A percentile compares a stretch with the other conserved stretches of the same genome.
Evolutionary conservation across 192 early-diverging fungal genomes (phyloP).

Genomic region (Coemansia sp.): DNA sequence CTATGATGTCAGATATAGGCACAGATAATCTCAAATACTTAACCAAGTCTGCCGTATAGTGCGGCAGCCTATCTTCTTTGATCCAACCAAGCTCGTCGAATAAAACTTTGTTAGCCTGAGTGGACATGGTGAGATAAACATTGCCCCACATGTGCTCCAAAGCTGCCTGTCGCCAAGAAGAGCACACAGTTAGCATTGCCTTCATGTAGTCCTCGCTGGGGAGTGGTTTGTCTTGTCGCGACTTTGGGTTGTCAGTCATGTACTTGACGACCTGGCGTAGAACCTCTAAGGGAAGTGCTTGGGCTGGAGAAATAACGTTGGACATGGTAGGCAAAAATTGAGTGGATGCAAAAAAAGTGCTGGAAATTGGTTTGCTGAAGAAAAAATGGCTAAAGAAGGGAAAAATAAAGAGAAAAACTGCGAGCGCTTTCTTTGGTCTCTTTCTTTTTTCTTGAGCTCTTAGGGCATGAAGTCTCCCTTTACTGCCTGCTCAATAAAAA

Average conservation of each 20-base stretch:
- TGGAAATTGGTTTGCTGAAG: not conserved
- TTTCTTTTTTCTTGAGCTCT: not conserved
- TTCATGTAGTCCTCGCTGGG: too few relatives aligned
- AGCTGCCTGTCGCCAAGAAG: not conserved
- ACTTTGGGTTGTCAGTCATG: not conserved
- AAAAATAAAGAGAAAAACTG: not conserved
- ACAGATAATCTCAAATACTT: not conserved
- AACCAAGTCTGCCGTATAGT: not conserved
- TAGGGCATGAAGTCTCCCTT: not conserved
- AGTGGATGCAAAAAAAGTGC: not conserved
- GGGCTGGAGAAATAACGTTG: not conserved
- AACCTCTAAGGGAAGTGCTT: not conserved
- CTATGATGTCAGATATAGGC: too few relatives aligned
- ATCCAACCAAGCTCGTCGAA: too few relatives aligned
- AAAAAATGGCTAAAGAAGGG: not conserved
- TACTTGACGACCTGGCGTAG: not conserved
- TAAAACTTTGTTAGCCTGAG: too few relatives aligned
- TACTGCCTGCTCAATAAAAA: too few relatives aligned
- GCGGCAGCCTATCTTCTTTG: not conserved
- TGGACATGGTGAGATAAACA: too few relatives aligned
- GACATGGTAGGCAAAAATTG: not conserved
- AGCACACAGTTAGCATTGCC: not conserved
- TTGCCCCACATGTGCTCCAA: not conserved
- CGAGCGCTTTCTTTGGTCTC: not conserved
- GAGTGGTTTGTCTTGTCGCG: too few relatives aligned